phyloP scores from a whole-genome alignment of 2,329 filamentous ascomycete species.

The Didymella exigua region DNA sequence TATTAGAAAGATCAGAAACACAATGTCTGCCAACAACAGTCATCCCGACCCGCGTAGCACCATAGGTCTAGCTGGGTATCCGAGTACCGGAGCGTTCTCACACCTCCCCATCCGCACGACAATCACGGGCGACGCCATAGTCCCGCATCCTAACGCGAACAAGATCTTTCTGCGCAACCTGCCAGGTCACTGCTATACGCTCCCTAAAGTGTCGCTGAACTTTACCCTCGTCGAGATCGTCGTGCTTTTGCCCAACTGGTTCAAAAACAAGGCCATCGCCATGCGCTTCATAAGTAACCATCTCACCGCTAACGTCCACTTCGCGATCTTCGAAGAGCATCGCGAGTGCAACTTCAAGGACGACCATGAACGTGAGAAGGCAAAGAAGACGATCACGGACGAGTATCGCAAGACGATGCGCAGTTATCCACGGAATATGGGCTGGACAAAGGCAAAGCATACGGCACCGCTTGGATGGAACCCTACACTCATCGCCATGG shows the following conservation, averaged over 20 bases:
- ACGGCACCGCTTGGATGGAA: conserved; percentile 17
- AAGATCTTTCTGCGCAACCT: conserved; percentile 10
- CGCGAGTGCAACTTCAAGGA: conserved; percentile 8
- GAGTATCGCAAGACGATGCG: conserved; percentile 28
- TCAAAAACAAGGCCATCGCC: conserved; percentile 17
- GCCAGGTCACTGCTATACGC: conserved; percentile 16
- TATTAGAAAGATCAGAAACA: background rate
- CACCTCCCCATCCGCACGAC: background rate
- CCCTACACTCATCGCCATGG: background rate
- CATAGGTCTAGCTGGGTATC: background rate
- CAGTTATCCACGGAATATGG: background rate
- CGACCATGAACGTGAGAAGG: conserved; percentile 7
- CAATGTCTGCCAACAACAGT: background rate
- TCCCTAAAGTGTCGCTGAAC: conserved; percentile 17
- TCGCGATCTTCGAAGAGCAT: conserved; percentile 24
- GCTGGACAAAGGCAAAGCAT: conserved; percentile 21
- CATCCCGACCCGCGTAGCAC: background rate
- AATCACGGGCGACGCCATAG: conserved; percentile 13
- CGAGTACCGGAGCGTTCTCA: background rate
- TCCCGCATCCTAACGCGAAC: background rate
- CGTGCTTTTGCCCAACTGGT: conserved; percentile 25
- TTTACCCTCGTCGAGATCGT: conserved; percentile 28
- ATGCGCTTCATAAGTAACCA: conserved; percentile 24
- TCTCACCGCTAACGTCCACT: conserved; percentile 20
- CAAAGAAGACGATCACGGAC: conserved; percentile 19